Conservation (phyloP, 371 early-diverging fungal genomes). For the Apophysomyces sp. region DNA sequence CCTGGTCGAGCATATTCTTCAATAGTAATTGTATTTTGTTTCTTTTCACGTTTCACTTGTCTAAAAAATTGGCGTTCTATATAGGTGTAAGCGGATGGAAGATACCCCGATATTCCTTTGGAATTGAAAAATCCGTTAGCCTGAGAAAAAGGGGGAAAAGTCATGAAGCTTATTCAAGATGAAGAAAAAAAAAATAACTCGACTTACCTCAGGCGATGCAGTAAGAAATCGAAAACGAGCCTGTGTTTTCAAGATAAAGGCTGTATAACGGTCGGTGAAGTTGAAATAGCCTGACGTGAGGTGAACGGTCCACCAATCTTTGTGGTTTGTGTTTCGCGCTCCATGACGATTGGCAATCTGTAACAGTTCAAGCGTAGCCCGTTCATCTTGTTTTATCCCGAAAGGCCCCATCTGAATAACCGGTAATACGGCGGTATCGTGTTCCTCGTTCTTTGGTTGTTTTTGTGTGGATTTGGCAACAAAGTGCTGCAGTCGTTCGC, state of each 20-base stretch:
- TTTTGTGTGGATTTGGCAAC: conserved; percentile 14
- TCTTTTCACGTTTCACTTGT: conserved; percentile 33
- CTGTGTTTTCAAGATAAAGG: conserved; percentile 55
- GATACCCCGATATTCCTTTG: conserved; percentile 79
- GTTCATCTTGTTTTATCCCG: conserved; percentile 79
- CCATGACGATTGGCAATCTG: conserved; percentile 32
- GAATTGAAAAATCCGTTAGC: conserved; percentile 94
- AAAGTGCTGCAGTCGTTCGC: conserved; percentile 51
- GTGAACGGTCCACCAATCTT: conserved; percentile 49
- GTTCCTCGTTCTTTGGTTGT: conserved; percentile 9
- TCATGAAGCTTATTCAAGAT: neutral
- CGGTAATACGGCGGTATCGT: conserved; percentile 80
- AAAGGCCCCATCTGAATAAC: conserved; percentile 88
- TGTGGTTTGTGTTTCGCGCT: conserved; percentile 19
- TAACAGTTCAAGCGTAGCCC: conserved; percentile 59
- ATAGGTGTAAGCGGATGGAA: conserved; percentile 90
- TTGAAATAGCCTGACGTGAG: conserved; percentile 96
- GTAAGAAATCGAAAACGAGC: conserved; percentile 70
- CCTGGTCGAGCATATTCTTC: conserved; percentile 70
- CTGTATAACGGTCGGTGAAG: conserved; percentile 69
- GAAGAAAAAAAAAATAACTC: too few relatives aligned
- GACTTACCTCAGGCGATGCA: conserved; percentile 82
- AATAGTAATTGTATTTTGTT: conserved; percentile 54
- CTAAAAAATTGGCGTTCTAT: conserved; percentile 67
- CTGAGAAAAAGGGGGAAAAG: conserved; percentile 26